A percentile compares a stretch with the other conserved stretches of the same genome.
These are phyloP conservation scores for Obba rivulosa DNA, from an alignment of 768 basidiomycete species.

Conservation along the genomic window DNA sequence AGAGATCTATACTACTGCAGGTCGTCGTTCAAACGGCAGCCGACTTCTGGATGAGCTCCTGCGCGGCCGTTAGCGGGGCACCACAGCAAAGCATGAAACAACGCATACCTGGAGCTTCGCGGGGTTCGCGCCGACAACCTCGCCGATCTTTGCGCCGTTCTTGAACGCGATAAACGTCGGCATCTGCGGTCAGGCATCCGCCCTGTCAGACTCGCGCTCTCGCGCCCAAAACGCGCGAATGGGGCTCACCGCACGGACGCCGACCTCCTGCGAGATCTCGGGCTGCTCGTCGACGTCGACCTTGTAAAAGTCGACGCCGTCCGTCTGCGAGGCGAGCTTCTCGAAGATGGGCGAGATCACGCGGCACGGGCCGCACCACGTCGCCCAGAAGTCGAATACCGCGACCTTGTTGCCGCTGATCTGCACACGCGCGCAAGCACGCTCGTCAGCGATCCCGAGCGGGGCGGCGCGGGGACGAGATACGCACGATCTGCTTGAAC, in stretches of 20 bases:
- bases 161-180: slow-evolving; percentile 38
- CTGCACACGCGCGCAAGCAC: slow-evolving; percentile 15
- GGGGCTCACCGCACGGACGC: slow-evolving; percentile 55
- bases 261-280: slow-evolving; percentile 51
- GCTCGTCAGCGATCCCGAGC: not conserved
- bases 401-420: slow-evolving; percentile 43
- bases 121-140: slow-evolving; percentile 46
- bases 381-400: slow-evolving; percentile 72
- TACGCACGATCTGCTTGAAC: slow-evolving; percentile 36
- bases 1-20: not conserved
- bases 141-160: slow-evolving; percentile 28
- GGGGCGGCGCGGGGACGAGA: not conserved
- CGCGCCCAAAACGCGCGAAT: slow-evolving; percentile 32
- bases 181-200: slow-evolving; percentile 26
- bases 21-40: not conserved
- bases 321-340: slow-evolving; percentile 35
- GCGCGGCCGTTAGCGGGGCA: not conserved
- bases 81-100: not conserved
- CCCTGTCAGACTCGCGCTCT: slow-evolving; percentile 35
- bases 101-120: slow-evolving; percentile 32
- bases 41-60: not conserved
- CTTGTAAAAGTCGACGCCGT: slow-evolving; percentile 57
- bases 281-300: slow-evolving; percentile 63
- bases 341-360: slow-evolving; percentile 64
- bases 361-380: slow-evolving; percentile 72